Percentiles rank a stretch among this genome's conserved stretches.
phyloP scores from a whole-genome alignment of 306 rosid genomes.

The Crotalaria pallida region DNA sequence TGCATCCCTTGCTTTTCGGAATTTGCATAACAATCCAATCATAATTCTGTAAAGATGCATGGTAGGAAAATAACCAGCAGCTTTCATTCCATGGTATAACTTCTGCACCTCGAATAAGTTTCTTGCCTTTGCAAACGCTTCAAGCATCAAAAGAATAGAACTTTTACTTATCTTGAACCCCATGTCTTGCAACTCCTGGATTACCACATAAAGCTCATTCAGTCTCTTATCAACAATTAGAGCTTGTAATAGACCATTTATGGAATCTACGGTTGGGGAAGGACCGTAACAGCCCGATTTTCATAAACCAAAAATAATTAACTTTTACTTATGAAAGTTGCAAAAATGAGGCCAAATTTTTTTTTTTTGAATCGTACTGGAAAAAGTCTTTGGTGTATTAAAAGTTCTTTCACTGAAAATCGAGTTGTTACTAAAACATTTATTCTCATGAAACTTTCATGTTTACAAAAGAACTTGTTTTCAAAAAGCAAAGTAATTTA shows the following conservation, averaged over 20 bases:
- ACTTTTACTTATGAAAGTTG: too few relatives aligned
- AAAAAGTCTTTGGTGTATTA: too few relatives aligned
- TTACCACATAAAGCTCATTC: slow-evolving; percentile 75
- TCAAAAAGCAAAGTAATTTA: too few relatives aligned
- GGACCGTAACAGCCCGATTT: too few relatives aligned
- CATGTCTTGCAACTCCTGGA: slow-evolving; percentile 94
- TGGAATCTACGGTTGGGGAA: slow-evolving; percentile 74
- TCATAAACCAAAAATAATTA: too few relatives aligned
- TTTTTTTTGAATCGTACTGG: too few relatives aligned
- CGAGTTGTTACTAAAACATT: too few relatives aligned
- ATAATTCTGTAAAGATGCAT: slow-evolving; percentile 80
- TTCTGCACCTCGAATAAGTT: slow-evolving; percentile 86
- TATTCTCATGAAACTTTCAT: too few relatives aligned
- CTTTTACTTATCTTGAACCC: slow-evolving; percentile 83
- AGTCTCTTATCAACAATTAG: slow-evolving; percentile 73
- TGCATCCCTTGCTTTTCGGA: slow-evolving; percentile 65
- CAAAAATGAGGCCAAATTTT: too few relatives aligned
- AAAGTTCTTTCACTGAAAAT: too few relatives aligned
- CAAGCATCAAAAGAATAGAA: slow-evolving; percentile 82
- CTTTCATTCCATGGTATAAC: slow-evolving; percentile 91
- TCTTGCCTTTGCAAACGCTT: slow-evolving; percentile 78
- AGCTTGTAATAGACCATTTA: slow-evolving; percentile 78
- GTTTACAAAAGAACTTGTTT: too few relatives aligned
- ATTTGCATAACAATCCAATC: slow-evolving; percentile 66
- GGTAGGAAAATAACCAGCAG: slow-evolving; percentile 89